Conservation (phyloP, 2,329 filamentous ascomycete genomes). For the Cladorrhinum sp. region DNA sequence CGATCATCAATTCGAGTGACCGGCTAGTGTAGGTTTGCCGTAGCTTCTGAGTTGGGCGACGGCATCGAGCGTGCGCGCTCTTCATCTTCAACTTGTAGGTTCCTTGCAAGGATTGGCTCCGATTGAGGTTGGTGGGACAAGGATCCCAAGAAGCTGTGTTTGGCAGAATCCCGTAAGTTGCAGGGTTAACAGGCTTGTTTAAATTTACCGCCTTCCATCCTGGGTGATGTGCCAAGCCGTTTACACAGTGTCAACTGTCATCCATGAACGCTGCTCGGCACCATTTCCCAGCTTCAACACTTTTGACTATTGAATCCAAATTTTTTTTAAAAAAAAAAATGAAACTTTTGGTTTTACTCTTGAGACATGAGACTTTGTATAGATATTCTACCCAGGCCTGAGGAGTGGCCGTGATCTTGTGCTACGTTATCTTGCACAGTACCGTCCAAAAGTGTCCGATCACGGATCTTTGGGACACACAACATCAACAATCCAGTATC, state of each 20-base stretch:
- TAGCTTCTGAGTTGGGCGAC: not conserved
- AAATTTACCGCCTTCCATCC: not conserved
- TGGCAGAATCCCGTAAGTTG: not conserved
- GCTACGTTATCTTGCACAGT: no score
- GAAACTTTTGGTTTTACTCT: no score
- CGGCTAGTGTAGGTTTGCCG: not conserved
- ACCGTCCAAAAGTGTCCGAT: not conserved
- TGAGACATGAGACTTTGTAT: no score
- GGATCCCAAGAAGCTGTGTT: not conserved
- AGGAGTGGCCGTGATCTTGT: no score
- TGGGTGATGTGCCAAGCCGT: not conserved
- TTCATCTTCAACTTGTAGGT: not conserved
- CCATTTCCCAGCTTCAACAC: no score
- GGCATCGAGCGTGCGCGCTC: not conserved
- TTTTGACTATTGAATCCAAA: no score
- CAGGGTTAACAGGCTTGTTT: not conserved
- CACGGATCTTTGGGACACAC: not conserved
- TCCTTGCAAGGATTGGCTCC: not conserved
- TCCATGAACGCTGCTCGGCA: not conserved
- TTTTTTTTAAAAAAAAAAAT: no score
- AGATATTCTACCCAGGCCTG: no score
- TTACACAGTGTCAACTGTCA: not conserved
- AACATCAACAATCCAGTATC: not conserved
- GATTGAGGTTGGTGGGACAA: not conserved
- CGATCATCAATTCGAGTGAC: constrained; percentile 16